phyloP scores from a whole-genome alignment of 768 basidiomycete species.

The Rhizopogon rudus region DNA sequence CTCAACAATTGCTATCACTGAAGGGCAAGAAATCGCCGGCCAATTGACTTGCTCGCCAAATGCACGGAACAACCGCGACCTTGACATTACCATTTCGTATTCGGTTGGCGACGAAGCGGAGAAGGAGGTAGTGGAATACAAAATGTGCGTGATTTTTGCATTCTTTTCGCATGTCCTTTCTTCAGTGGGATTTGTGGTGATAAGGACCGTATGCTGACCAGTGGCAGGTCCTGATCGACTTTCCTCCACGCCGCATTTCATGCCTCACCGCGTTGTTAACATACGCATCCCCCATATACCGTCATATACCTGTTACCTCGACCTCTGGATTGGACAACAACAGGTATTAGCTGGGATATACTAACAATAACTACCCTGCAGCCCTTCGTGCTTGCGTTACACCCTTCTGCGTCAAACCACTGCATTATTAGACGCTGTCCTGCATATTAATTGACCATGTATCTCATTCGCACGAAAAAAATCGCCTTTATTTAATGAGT shows the following conservation, averaged over 20 bases:
- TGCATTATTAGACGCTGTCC: neutral
- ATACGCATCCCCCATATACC: constrained; percentile 10
- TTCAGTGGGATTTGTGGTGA: constrained; percentile 7
- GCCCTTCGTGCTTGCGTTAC: neutral
- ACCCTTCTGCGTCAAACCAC: neutral
- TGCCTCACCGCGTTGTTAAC: neutral
- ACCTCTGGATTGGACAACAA: constrained; percentile 9
- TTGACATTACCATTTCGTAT: constrained; percentile 86
- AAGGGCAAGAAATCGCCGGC: constrained; percentile 73
- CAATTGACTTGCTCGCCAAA: constrained; percentile 81
- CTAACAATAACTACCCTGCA: constrained; percentile 3
- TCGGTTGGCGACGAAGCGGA: constrained; percentile 30
- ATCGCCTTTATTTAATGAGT: neutral
- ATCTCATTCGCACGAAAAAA: no score
- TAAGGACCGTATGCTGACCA: constrained; percentile 51
- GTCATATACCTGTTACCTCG: neutral
- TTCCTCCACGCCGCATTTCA: neutral
- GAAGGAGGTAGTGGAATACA: constrained; percentile 52
- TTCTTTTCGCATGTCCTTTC: constrained; percentile 18
- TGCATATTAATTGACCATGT: neutral
- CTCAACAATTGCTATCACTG: constrained; percentile 59
- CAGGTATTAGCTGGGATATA: constrained; percentile 24
- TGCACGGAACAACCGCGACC: constrained; percentile 87
- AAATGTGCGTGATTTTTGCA: constrained; percentile 69
- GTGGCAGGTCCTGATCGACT: constrained; percentile 65